These are phyloP conservation scores for Yamadazyma paraphyllophila DNA, from an alignment of 805 yeast species.

Conservation along the genomic window DNA sequence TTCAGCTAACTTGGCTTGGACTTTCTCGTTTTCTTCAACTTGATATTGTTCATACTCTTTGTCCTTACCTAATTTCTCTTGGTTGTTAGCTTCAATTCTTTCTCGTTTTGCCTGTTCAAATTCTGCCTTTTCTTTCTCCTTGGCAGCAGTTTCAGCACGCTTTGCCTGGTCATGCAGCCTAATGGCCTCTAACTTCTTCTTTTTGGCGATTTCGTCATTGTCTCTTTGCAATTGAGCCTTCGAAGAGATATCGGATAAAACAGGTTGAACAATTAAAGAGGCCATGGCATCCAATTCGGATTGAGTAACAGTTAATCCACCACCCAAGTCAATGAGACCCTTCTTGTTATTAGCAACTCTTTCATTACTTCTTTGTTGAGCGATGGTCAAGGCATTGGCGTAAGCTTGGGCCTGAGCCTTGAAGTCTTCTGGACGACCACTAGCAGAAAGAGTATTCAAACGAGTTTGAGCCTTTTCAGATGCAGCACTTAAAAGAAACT, in stretches of 20 bases:
- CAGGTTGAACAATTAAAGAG: constrained; percentile 75
- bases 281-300: constrained; percentile 82
- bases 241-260: constrained; percentile 65
- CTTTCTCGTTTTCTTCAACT: constrained; percentile 26
- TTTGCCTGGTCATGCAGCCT: constrained; percentile 30
- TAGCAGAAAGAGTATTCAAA: constrained; percentile 28
- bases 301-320: constrained; percentile 76
- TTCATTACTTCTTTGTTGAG: constrained; percentile 63
- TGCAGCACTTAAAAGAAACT: constrained; percentile 49
- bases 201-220: constrained; percentile 32
- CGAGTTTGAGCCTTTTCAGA: constrained; percentile 45
- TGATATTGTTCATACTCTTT: constrained; percentile 28
- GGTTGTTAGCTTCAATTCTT: constrained; percentile 31
- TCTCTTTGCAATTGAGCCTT: constrained; percentile 72
- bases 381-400: constrained; percentile 72
- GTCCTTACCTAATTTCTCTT: constrained; percentile 31
- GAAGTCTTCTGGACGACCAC: constrained; percentile 29
- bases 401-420: constrained; percentile 54
- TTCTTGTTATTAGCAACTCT: constrained; percentile 52
- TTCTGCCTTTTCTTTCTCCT: constrained; percentile 33
- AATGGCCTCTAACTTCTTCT: constrained; percentile 34
- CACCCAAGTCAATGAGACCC: constrained; percentile 71
- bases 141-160: constrained; percentile 26
- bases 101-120: constrained; percentile 35
- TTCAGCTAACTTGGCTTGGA: constrained; percentile 26